Conservation (phyloP, 2,329 filamentous ascomycete genomes). For the Juglanconis oblonga region DNA sequence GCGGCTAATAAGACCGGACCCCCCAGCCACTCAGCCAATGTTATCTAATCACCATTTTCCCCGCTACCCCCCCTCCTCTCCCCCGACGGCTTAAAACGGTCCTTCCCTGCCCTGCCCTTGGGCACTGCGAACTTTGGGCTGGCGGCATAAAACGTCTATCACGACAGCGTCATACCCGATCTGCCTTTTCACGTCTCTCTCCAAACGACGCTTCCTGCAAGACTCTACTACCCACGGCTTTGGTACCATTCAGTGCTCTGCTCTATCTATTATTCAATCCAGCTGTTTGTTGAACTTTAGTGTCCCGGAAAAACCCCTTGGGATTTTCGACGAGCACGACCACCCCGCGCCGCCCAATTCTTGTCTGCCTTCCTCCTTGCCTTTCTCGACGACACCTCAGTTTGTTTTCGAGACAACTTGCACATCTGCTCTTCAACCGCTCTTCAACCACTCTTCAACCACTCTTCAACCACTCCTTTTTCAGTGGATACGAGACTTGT, state of each 20-base stretch:
- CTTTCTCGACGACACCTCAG: too few relatives aligned
- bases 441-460: background rate
- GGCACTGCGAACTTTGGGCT: background rate
- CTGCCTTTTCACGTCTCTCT: background rate
- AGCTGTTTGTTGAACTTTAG: background rate
- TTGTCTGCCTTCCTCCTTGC: too few relatives aligned
- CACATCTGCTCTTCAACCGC: background rate
- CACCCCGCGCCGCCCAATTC: too few relatives aligned
- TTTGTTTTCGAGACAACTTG: too few relatives aligned
- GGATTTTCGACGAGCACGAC: too few relatives aligned
- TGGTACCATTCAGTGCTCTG: background rate
- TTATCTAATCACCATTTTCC: background rate
- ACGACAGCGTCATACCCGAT: conserved; percentile 6
- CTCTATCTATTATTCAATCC: background rate
- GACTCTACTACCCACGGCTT: background rate
- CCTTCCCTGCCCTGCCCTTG: background rate
- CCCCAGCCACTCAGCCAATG: too few relatives aligned
- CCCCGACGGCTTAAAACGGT: background rate
- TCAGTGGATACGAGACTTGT: background rate
- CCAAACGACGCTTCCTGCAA: background rate
- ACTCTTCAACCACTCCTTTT: background rate
- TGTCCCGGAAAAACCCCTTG: too few relatives aligned
- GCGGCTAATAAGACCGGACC: too few relatives aligned
- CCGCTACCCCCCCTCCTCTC: background rate
- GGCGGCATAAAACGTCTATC: background rate